Conservation (phyloP, 2,329 filamentous ascomycete species). For the Clonostachys sp. region DNA sequence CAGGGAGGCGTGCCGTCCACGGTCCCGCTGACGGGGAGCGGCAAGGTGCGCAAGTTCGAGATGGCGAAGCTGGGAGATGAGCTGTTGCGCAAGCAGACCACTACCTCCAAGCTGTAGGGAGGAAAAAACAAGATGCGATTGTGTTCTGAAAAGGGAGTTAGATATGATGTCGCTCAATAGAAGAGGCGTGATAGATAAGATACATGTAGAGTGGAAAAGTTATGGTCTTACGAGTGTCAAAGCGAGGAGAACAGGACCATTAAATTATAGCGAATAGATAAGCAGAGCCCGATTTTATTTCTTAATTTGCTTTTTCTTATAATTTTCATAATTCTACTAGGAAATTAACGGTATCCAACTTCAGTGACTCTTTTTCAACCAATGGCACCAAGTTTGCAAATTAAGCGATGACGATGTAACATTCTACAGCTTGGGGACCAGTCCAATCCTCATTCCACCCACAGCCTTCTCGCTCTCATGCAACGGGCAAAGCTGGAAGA, state of each 20-base stretch:
- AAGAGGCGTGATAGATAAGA: background rate
- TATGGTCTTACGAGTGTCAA: no score
- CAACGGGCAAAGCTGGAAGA: conserved; percentile 64
- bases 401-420: background rate
- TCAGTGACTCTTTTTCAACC: no score
- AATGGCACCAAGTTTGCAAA: background rate
- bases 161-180: background rate
- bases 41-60: conserved; percentile 66
- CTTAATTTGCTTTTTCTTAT: background rate
- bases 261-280: no score
- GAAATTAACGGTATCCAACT: background rate
- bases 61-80: conserved; percentile 53
- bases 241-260: no score
- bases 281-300: background rate
- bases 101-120: conserved; percentile 39
- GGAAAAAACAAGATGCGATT: background rate
- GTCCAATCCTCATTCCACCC: conserved; percentile 45
- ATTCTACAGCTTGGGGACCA: conserved; percentile 48
- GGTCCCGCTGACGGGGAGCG: conserved; percentile 66
- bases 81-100: conserved; percentile 42
- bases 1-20: conserved; percentile 47
- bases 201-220: no score
- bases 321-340: background rate
- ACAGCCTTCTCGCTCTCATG: conserved; percentile 51
- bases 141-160: background rate